Conservation (phyloP, 805 yeast species). For the Saccharomyces mikatae region DNA sequence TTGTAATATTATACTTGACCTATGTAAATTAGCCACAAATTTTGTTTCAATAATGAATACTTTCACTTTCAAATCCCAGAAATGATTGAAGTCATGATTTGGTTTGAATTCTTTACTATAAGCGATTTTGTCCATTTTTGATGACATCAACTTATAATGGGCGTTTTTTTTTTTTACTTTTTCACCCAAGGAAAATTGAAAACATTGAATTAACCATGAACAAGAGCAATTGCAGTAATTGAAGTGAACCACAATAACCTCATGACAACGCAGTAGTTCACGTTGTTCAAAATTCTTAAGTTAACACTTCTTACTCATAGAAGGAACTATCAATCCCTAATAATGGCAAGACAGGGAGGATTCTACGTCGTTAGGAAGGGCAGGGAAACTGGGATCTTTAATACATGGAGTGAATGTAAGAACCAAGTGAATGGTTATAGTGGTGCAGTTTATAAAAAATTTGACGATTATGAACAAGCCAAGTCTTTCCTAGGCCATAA, state of each 20-base stretch:
- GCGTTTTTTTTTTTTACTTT: background rate
- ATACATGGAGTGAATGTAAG: slow-evolving; percentile 51
- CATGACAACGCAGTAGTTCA: background rate
- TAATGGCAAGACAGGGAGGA: slow-evolving; percentile 17
- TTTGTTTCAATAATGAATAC: background rate
- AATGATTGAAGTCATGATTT: background rate
- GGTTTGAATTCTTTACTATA: no score
- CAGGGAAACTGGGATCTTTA: slow-evolving; percentile 47
- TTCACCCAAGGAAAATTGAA: background rate
- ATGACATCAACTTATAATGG: background rate
- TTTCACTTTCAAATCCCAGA: background rate
- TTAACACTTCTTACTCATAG: background rate
- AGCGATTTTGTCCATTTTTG: background rate
- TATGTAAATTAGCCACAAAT: background rate
- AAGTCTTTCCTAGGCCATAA: slow-evolving; percentile 26
- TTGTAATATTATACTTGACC: background rate
- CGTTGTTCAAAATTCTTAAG: background rate
- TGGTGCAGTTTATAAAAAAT: slow-evolving; percentile 52
- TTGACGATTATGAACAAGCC: slow-evolving; percentile 44
- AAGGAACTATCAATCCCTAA: background rate
- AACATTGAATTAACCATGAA: background rate
- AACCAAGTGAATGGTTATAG: slow-evolving; percentile 46
- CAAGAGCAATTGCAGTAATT: background rate
- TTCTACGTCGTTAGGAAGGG: slow-evolving; percentile 54
- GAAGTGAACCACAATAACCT: background rate